These are phyloP conservation scores for Entonaema liquescens DNA, from an alignment of 495 filamentous ascomycete species.

Conservation along the genomic window DNA sequence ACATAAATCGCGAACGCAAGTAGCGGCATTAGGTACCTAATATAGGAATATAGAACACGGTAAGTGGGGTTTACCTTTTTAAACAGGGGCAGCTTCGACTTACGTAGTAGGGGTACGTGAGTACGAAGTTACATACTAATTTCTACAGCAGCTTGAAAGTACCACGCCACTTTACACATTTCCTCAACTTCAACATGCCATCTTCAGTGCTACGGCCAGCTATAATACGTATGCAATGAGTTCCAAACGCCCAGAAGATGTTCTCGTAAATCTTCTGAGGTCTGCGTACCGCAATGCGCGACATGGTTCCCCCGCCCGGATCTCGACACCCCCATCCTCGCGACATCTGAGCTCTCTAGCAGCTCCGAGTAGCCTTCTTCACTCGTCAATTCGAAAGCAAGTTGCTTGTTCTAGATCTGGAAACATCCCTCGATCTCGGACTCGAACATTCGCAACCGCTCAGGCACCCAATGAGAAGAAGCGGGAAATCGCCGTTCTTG, in stretches of 20 bases:
- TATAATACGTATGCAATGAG: constrained; percentile 35
- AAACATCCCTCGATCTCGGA: background rate
- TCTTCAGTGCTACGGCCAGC: constrained; percentile 7
- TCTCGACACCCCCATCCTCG: constrained; percentile 15
- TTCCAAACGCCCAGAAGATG: constrained; percentile 35
- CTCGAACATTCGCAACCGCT: constrained; percentile 31
- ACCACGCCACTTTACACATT: constrained; percentile 15
- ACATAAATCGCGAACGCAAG: no score
- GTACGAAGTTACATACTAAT: background rate
- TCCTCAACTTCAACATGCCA: constrained; percentile 29
- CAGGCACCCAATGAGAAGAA: constrained; percentile 35
- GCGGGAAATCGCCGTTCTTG: constrained; percentile 75
- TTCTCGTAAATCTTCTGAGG: constrained; percentile 33
- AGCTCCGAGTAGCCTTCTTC: constrained; percentile 2
- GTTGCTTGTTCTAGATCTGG: constrained; percentile 4
- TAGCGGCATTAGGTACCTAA: background rate
- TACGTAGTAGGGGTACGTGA: background rate
- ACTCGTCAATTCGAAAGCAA: constrained; percentile 11
- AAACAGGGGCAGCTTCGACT: background rate
- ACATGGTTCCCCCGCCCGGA: constrained; percentile 11
- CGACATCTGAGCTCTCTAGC: constrained; percentile 35
- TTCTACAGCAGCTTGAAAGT: background rate
- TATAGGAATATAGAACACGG: background rate
- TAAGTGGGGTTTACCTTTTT: background rate
- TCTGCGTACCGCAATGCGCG: constrained; percentile 32